Conservation (phyloP, 176 grass and related monocot genomes). For the Tillandsia fasciculata region DNA sequence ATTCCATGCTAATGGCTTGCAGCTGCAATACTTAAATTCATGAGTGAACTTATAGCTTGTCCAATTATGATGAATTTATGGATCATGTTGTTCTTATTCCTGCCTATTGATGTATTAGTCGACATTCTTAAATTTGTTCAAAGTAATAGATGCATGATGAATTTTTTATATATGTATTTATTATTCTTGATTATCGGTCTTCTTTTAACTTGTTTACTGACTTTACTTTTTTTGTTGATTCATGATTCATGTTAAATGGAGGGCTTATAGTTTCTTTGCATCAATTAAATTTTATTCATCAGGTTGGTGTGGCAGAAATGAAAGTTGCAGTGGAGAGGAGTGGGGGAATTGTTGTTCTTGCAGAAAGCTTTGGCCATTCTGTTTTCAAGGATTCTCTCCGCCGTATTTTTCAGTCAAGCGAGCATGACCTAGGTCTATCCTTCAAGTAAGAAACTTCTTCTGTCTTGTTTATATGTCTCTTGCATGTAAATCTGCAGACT, state of each 20-base stretch:
- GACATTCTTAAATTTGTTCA: too few relatives aligned
- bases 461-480: neutral
- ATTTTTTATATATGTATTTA: neutral
- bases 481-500: too few relatives aligned
- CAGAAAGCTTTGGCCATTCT: conserved; percentile 95
- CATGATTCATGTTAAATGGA: neutral
- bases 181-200: neutral
- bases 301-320: conserved; percentile 91
- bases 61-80: too few relatives aligned
- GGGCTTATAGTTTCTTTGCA: neutral
- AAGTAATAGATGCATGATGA: too few relatives aligned
- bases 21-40: too few relatives aligned
- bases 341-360: conserved; percentile 77
- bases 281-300: conserved; percentile 11
- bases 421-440: conserved; percentile 72
- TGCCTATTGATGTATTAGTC: too few relatives aligned
- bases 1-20: too few relatives aligned
- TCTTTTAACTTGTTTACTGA: neutral
- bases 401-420: conserved; percentile 67
- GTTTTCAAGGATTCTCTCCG: conserved; percentile 88
- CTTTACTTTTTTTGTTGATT: neutral
- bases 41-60: too few relatives aligned
- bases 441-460: conserved; percentile 63
- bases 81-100: too few relatives aligned
- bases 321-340: conserved; percentile 92